phyloP scores from a whole-genome alignment of 257 asterid genomes.

The Ilex aquifolium region DNA sequence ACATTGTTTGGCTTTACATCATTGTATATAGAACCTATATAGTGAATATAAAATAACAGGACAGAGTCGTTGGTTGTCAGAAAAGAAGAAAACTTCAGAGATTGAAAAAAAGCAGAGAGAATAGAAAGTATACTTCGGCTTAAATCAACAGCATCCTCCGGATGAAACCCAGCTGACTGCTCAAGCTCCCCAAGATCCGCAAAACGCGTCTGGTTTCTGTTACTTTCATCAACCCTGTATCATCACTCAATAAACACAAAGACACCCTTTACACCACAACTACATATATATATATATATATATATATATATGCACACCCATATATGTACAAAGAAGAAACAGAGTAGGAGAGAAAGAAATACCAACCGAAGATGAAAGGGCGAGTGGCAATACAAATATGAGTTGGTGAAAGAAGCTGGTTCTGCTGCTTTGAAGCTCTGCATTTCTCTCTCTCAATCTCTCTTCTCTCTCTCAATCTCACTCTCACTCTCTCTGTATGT shows the following conservation, averaged over 20 bases:
- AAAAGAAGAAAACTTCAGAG: background rate
- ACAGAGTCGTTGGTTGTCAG: conserved; percentile 4
- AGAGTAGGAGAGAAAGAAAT: background rate
- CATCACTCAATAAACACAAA: background rate
- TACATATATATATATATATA: background rate
- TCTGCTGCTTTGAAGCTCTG: conserved; percentile 41
- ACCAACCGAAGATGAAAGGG: conserved; percentile 61
- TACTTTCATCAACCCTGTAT: conserved; percentile 43
- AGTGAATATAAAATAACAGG: background rate
- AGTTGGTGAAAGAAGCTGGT: conserved; percentile 28
- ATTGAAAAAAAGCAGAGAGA: background rate
- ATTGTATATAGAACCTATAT: conserved; percentile 39
- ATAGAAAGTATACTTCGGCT: conserved; percentile 37
- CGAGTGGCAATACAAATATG: conserved; percentile 58
- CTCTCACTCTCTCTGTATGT: background rate
- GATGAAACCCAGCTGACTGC: conserved; percentile 48
- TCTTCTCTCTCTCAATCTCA: conserved; percentile 8
- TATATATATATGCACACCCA: background rate
- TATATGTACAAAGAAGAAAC: background rate
- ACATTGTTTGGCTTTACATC: conserved; percentile 44
- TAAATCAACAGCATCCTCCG: conserved; percentile 47
- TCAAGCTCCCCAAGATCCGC: conserved; percentile 58
- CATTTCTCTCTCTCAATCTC: conserved; percentile 29
- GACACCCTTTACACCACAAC: background rate
- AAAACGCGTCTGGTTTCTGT: conserved; percentile 35